phyloP scores from a whole-genome alignment of 2,329 filamentous ascomycete species.

The Ophiostoma tasmaniense region DNA sequence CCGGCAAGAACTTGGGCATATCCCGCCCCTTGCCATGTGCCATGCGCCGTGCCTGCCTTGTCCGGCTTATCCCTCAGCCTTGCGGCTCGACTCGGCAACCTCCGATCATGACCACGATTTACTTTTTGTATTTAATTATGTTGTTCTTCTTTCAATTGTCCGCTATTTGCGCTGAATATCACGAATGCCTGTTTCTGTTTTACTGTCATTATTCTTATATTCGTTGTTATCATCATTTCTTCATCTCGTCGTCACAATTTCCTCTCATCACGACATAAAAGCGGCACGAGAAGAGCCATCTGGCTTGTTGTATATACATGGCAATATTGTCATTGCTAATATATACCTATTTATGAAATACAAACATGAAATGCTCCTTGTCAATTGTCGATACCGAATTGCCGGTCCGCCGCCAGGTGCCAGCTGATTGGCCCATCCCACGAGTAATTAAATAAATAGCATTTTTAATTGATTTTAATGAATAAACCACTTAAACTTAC shows the following conservation, averaged over 20 bases:
- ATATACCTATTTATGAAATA: neutral
- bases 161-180: neutral
- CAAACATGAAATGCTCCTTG: neutral
- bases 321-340: neutral
- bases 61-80: neutral
- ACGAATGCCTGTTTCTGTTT: neutral
- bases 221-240: neutral
- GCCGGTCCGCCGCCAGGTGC: neutral
- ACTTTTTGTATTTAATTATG: neutral
- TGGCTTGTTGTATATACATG: neutral
- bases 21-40: neutral
- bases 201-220: neutral
- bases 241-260: neutral
- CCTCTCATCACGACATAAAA: neutral
- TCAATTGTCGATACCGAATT: neutral
- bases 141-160: neutral
- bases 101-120: neutral
- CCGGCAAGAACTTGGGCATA: neutral
- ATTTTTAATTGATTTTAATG: neutral
- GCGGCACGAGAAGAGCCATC: neutral
- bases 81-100: neutral
- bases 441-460: neutral
- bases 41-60: neutral
- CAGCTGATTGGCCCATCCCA: constrained; percentile 5
- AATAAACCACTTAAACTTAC: neutral